Evolutionary conservation across 1,284 basidiomycete genomes (phyloP).

Genomic region (Sanguinoderma infundibulare): DNA sequence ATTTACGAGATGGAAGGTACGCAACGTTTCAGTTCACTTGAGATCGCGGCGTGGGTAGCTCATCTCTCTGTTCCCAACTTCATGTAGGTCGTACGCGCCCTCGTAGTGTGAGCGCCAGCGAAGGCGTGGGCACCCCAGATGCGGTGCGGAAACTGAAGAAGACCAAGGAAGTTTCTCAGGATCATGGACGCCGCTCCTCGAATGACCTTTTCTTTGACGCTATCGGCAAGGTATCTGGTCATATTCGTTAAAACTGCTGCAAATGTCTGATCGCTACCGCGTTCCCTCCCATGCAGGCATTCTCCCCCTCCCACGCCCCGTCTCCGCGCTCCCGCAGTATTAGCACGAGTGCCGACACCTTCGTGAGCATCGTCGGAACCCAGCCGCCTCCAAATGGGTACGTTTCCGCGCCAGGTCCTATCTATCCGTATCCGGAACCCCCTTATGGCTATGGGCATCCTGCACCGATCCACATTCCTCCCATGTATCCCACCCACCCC

Average conservation of each 20-base stretch:
- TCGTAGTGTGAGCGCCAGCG: conserved; percentile 34
- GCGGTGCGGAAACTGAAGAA: conserved; percentile 23
- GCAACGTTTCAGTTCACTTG: conserved; percentile 3
- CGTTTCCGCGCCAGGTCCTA: not conserved
- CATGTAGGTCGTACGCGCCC: conserved; percentile 28
- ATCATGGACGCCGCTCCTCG: conserved; percentile 28
- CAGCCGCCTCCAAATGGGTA: conserved; percentile 12
- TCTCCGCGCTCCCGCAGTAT: conserved; percentile 29
- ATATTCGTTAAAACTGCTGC: conserved; percentile 5
- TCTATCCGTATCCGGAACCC: conserved; percentile 19
- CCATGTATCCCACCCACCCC: conserved; percentile 16
- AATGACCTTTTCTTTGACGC: conserved; percentile 34
- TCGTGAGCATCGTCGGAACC: conserved; percentile 11
- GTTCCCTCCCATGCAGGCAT: conserved; percentile 9
- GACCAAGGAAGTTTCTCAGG: conserved; percentile 35
- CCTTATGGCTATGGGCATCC: conserved; percentile 18
- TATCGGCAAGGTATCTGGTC: conserved; percentile 29
- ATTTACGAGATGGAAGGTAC: conserved; percentile 20
- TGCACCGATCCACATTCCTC: not conserved
- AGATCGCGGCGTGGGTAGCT: conserved; percentile 3
- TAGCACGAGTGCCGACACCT: conserved; percentile 27
- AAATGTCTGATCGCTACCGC: conserved; percentile 9
- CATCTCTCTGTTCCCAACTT: conserved; percentile 1
- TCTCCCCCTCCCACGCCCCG: conserved; percentile 23
- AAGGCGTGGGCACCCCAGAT: conserved; percentile 31